phyloP scores from a whole-genome alignment of 441 rosid species.

The Populus hybrid region DNA sequence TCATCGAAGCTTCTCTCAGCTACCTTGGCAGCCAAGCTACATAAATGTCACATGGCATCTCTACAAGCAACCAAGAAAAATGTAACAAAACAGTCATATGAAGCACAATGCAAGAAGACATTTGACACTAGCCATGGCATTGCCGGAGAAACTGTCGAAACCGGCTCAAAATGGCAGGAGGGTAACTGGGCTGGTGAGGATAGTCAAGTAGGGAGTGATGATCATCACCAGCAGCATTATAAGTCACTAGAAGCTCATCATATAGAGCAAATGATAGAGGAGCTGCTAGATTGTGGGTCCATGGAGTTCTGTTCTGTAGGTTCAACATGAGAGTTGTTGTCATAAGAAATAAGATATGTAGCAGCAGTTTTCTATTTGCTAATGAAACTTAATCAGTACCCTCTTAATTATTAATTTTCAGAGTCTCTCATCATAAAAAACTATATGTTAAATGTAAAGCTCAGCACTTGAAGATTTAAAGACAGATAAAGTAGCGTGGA shows the following conservation, averaged over 20 bases:
- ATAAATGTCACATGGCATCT: slow-evolving; percentile 58
- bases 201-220: slow-evolving; percentile 15
- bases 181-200: slow-evolving; percentile 32
- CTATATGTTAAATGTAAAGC: neutral
- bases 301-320: slow-evolving; percentile 48
- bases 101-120: slow-evolving; percentile 12
- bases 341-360: neutral
- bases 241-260: slow-evolving; percentile 54
- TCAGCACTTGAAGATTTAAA: neutral
- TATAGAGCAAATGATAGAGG: slow-evolving; percentile 74
- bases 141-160: slow-evolving; percentile 14
- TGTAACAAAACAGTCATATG: slow-evolving; percentile 13
- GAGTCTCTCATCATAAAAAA: neutral
- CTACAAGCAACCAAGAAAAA: slow-evolving; percentile 35
- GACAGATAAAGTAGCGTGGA: slow-evolving; percentile 14
- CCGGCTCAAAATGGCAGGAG: slow-evolving; percentile 22
- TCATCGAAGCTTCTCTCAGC: slow-evolving; percentile 67
- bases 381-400: slow-evolving; percentile 12
- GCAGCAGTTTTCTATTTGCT: slow-evolving; percentile 6
- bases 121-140: slow-evolving; percentile 3
- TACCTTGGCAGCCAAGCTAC: slow-evolving; percentile 61
- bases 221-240: slow-evolving; percentile 16
- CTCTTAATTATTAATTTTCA: neutral
- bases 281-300: slow-evolving; percentile 57
- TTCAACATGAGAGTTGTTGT: slow-evolving; percentile 22